Evolutionary conservation across 2,329 filamentous ascomycete genomes (phyloP).

Genomic region (Ophiostoma ips): DNA sequence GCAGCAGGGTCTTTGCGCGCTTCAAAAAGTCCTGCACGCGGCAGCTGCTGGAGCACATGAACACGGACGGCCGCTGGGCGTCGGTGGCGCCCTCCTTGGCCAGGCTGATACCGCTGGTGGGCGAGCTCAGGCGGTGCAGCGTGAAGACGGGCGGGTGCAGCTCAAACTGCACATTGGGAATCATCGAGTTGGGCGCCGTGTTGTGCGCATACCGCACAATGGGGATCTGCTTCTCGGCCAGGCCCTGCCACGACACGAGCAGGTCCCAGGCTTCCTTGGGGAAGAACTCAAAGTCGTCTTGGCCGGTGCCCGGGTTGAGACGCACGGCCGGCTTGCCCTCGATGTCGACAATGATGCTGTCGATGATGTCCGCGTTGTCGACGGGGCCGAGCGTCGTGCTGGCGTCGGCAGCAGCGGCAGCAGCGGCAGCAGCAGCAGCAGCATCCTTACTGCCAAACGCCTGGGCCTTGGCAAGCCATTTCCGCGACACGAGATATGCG

Average conservation of each 20-base stretch:
- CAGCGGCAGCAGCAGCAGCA: constrained; percentile 15
- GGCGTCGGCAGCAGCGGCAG: constrained; percentile 12
- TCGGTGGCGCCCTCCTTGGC: constrained; percentile 47
- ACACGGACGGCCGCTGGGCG: constrained; percentile 45
- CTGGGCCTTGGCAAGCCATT: constrained; percentile 64
- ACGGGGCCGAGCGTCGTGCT: constrained; percentile 50
- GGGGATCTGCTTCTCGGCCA: constrained; percentile 52
- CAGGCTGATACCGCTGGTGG: constrained; percentile 40
- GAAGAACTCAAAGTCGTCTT: constrained; percentile 64
- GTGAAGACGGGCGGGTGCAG: constrained; percentile 74
- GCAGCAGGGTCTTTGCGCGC: constrained; percentile 53
- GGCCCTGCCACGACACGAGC: constrained; percentile 69
- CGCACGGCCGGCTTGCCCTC: constrained; percentile 50
- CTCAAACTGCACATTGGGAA: constrained; percentile 65
- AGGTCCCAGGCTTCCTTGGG: constrained; percentile 70
- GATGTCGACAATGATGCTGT: constrained; percentile 41
- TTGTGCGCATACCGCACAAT: constrained; percentile 70
- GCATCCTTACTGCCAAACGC: constrained; percentile 50
- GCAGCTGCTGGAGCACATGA: constrained; percentile 58
- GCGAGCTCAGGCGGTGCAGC: constrained; percentile 62
- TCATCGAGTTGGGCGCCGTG: constrained; percentile 44
- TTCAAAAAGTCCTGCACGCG: constrained; percentile 63
- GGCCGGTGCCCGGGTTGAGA: constrained; percentile 53
- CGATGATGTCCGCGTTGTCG: constrained; percentile 73
- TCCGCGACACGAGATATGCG: constrained; percentile 63